Conservation (phyloP, 345 rosid genomes). For the Sapria himalayana region DNA sequence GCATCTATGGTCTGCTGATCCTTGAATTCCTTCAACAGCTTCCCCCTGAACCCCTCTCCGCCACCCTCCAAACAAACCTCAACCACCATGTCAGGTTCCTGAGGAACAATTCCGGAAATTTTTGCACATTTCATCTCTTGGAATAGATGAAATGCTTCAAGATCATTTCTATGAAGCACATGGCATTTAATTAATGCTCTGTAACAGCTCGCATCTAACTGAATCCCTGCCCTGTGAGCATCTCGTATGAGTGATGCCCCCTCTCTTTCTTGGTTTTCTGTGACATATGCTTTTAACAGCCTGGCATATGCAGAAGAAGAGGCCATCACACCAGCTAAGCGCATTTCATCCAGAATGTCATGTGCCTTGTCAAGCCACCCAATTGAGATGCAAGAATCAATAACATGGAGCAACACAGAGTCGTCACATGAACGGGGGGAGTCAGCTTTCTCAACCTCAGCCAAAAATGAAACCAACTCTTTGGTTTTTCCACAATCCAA, state of each 20-base stretch:
- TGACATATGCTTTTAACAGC: slow-evolving; percentile 58
- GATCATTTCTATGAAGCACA: slow-evolving; percentile 44
- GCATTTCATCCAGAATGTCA: slow-evolving; percentile 87
- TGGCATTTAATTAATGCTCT: slow-evolving; percentile 41
- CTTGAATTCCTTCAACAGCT: slow-evolving; percentile 61
- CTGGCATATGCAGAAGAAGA: slow-evolving; percentile 50
- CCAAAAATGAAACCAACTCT: slow-evolving; percentile 54
- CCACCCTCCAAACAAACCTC: slow-evolving; percentile 39
- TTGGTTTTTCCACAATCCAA: slow-evolving; percentile 52
- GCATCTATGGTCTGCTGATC: slow-evolving; percentile 55
- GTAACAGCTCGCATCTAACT: slow-evolving; percentile 64
- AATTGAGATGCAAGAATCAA: slow-evolving; percentile 57
- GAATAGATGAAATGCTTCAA: slow-evolving; percentile 52
- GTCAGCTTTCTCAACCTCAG: slow-evolving; percentile 55
- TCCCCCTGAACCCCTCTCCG: slow-evolving; percentile 65
- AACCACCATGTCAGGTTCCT: slow-evolving; percentile 42
- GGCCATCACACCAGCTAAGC: slow-evolving; percentile 45
- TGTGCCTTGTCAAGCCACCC: slow-evolving; percentile 87
- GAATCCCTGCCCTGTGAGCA: slow-evolving; percentile 77
- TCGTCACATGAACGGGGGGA: slow-evolving; percentile 48
- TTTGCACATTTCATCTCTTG: slow-evolving; percentile 65
- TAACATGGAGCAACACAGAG: slow-evolving; percentile 40
- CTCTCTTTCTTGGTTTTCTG: slow-evolving; percentile 39
- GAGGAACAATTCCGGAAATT: slow-evolving; percentile 32
- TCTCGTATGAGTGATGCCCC: slow-evolving; percentile 49